phyloP scores from a whole-genome alignment of 2,329 filamentous ascomycete species.

The Sphaceloma murrayae region DNA sequence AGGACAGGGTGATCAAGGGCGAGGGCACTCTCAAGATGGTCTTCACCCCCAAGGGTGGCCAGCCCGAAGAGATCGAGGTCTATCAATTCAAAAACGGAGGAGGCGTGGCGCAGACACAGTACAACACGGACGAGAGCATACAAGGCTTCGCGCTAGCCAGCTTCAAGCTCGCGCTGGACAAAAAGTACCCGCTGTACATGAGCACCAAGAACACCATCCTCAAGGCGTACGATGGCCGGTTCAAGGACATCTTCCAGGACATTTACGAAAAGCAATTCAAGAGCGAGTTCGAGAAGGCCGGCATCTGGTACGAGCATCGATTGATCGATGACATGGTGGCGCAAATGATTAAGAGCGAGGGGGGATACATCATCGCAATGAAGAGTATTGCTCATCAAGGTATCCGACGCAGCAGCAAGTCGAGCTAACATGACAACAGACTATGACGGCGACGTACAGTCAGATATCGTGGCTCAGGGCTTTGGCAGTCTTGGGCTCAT shows the following conservation, averaged over 20 bases:
- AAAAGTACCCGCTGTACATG: conserved; percentile 93
- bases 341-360: conserved; percentile 98
- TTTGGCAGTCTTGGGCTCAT: conserved; percentile 97
- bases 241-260: conserved; percentile 99
- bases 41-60: conserved; percentile 72
- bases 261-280: conserved; percentile 84
- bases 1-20: conserved; percentile 74
- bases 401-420: no score
- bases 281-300: conserved; percentile 78
- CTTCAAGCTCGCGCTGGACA: conserved; percentile 88
- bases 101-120: conserved; percentile 87
- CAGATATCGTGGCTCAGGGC: conserved; percentile 94
- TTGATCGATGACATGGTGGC: conserved; percentile 99
- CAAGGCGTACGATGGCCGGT: conserved; percentile 96
- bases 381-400: conserved; percentile 60
- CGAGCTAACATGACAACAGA: conserved; percentile 49
- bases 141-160: conserved; percentile 87
- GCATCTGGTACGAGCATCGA: conserved; percentile 98
- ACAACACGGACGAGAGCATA: conserved; percentile 97
- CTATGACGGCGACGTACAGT: conserved; percentile 98
- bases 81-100: conserved; percentile 70
- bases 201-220: conserved; percentile 99
- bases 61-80: conserved; percentile 80
- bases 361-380: conserved; percentile 92
- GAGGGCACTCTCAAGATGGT: conserved; percentile 89